Percentiles rank a stretch among this genome's conserved stretches.
These are phyloP conservation scores for Kwoniella europaea DNA, from an alignment of 768 basidiomycete genomes.

Conservation along the genomic window DNA sequence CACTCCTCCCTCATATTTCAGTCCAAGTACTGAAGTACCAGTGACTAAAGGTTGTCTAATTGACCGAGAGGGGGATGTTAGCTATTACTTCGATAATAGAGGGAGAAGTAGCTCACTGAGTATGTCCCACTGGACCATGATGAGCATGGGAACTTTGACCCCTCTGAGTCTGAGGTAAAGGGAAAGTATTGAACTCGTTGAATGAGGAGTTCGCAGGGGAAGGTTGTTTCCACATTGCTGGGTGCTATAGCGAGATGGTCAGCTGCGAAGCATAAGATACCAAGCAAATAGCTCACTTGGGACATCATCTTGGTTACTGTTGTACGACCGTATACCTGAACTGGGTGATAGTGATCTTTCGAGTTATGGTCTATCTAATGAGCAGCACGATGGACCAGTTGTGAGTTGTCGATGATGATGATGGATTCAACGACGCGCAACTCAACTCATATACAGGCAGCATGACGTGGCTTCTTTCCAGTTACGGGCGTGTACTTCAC, in stretches of 20 bases:
- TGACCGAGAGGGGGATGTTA: too few relatives aligned
- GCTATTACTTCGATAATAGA: not conserved
- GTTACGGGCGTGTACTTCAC: not conserved
- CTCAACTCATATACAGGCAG: not conserved
- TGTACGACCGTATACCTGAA: not conserved
- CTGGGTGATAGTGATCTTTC: not conserved
- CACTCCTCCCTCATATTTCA: slow-evolving; percentile 94
- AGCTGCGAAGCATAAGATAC: too few relatives aligned
- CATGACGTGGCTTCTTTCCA: slow-evolving; percentile 13
- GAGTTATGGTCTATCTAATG: not conserved
- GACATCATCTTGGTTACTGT: slow-evolving; percentile 9
- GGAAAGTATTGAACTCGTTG: slow-evolving; percentile 78
- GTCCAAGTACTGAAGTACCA: slow-evolving; percentile 91
- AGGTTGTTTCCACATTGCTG: slow-evolving; percentile 26
- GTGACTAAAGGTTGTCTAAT: slow-evolving; percentile 89
- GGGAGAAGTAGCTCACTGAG: slow-evolving; percentile 66
- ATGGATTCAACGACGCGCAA: slow-evolving; percentile 21
- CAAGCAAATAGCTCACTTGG: slow-evolving; percentile 25
- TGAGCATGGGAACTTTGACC: slow-evolving; percentile 58
- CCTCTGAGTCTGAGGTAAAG: slow-evolving; percentile 62
- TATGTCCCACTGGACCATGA: slow-evolving; percentile 63
- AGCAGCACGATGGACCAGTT: not conserved
- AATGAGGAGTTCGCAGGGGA: slow-evolving; percentile 64
- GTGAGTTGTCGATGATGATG: too few relatives aligned
- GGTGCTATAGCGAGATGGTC: slow-evolving; percentile 6